phyloP scores from a whole-genome alignment of 192 early-diverging fungal genomes.

The Linderina pennispora region DNA sequence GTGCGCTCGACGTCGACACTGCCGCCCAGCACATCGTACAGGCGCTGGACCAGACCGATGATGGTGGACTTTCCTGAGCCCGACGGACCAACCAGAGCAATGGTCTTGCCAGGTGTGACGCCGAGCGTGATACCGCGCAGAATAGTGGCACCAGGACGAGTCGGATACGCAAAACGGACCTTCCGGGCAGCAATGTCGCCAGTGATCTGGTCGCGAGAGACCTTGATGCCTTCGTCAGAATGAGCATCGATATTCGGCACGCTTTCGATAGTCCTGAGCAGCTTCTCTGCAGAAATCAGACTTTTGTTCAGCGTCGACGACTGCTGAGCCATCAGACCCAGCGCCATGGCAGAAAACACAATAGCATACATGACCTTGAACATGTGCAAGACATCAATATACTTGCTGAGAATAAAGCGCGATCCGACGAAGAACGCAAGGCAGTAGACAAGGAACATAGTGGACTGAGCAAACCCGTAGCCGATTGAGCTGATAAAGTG shows the following conservation, averaged over 20 bases:
- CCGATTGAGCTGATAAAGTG: conserved; percentile 63
- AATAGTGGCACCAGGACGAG: conserved; percentile 54
- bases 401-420: conserved; percentile 50
- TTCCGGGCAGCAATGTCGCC: conserved; percentile 18
- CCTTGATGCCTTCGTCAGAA: conserved; percentile 35
- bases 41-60: conserved; percentile 62
- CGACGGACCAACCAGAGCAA: conserved; percentile 82
- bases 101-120: conserved; percentile 57
- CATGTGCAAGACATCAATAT: conserved; percentile 48
- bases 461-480: conserved; percentile 66
- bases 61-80: conserved; percentile 81
- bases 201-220: conserved; percentile 12
- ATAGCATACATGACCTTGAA: conserved; percentile 71
- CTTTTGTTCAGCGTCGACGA: conserved; percentile 74
- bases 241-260: conserved; percentile 52
- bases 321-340: conserved; percentile 63
- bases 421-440: conserved; percentile 71
- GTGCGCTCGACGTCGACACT: too few species aligned
- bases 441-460: conserved; percentile 69
- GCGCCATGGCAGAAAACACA: conserved; percentile 59
- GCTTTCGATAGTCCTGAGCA: conserved; percentile 69
- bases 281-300: conserved; percentile 66
- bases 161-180: conserved; percentile 61
- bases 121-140: conserved; percentile 51
- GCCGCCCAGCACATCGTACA: too few species aligned